phyloP scores from a whole-genome alignment of 345 rosid species.

The Alliaria petiolata region DNA sequence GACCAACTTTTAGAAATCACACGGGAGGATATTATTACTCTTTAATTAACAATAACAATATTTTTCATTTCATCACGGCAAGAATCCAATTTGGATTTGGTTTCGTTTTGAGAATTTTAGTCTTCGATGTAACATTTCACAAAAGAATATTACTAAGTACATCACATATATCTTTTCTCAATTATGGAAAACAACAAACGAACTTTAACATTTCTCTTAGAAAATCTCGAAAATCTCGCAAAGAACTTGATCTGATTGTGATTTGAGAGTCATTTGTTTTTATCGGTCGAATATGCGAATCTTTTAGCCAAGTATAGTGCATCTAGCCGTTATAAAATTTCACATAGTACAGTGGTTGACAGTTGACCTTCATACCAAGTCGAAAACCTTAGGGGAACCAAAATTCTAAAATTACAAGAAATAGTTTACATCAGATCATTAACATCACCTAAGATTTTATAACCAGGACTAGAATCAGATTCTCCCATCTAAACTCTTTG shows the following conservation, averaged over 20 bases:
- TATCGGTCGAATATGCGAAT: background rate
- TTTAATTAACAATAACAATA: background rate
- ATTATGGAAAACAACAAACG: background rate
- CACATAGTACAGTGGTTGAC: background rate
- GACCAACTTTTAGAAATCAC: background rate
- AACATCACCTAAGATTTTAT: background rate
- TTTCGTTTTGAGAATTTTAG: background rate
- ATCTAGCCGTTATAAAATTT: background rate
- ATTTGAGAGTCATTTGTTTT: background rate
- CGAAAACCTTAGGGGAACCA: background rate
- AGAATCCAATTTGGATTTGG: slow-evolving; percentile 18
- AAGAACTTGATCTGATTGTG: background rate
- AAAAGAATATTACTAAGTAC: background rate
- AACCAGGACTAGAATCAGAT: background rate
- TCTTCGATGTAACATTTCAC: background rate
- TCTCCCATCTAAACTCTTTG: slow-evolving; percentile 3
- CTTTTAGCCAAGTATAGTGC: background rate
- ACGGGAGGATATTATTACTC: background rate
- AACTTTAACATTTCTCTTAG: background rate
- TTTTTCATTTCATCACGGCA: background rate
- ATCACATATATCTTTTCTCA: background rate
- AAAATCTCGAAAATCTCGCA: background rate
- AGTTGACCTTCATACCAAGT: slow-evolving; percentile 1
- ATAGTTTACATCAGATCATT: slow-evolving; percentile 16
- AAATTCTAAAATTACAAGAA: slow-evolving; percentile 25